Base-by-base conservation (phyloP, 192 early-diverging fungal genomes). In the Chytriomyces sp. region DNA sequence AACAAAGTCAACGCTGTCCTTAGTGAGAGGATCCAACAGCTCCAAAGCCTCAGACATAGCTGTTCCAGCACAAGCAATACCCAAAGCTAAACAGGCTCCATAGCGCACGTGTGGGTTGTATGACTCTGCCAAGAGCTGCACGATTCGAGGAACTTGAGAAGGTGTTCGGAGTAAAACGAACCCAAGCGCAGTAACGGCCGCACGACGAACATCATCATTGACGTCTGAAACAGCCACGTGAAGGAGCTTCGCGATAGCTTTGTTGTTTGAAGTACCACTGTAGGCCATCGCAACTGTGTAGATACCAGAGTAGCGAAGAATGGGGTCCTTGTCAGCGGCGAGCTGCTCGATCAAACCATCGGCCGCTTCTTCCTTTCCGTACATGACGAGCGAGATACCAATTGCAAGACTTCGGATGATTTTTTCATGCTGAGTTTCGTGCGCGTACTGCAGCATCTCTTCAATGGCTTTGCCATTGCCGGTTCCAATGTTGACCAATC, bases 21-120 rank as follows among this genome's bases (percentile, higher is more conserved):
- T 96, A 45, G 93, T 91, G 95, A 99, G 93, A 18, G 98, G 98
- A 82, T 99, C 96, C 50, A 99, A 85, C 5, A 99, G 82, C 50
- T 92, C 93, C 45, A 99, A 87, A 2, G 98, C 97, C 65, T 97
- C 96, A 75, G 86, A 81, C 64, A 92, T 91, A 9, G 95, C 97
- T 6, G 96, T 96, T 46, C 97, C 96, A 11, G 98, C 97, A 57
- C 97, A 99, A 26, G 96, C 93, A 81, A 99, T 97, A 64, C 97
- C 98, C 46, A 99, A 88, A 16, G 98, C 98, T 63, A 98, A 79
- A 50, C 95, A 93, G 7, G 97, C 96, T 45, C 98, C 98, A 77
- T 97, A 95, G 11, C 98, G 93, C 28, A 99, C 98, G 74, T 99
- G 96, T 60, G 98, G 97, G 86, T 99, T 99, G 84, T 94, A 99